Base-by-base conservation (phyloP, 2,329 filamentous ascomycete genomes). In the Malbranchea cinnamomea region DNA sequence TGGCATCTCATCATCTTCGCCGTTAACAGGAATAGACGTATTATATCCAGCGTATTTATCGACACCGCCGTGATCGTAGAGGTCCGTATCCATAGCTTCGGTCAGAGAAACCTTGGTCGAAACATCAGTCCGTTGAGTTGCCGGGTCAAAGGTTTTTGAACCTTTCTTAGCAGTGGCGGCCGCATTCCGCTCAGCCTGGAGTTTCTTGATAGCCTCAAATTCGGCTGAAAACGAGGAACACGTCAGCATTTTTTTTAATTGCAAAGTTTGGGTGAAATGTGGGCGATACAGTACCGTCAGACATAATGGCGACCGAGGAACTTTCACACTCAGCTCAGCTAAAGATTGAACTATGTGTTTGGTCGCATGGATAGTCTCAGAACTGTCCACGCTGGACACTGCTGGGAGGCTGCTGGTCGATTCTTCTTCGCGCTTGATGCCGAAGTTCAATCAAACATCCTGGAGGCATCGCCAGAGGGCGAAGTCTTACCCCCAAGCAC, bases 181-280 rank as follows among this genome's bases (percentile, higher is more conserved):
- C 54, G 78, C 78, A 59, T 92, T 92, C 55, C 85, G 82, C 78
- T 92, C 84, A 58, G 79, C 77, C 67, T 93, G 84, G 53, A 87
- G 77, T 66, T 76, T 78, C 60, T 76, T 76, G 58, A 92, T 79
- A 49, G 76, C 70, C 52, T 89, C 81, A 60, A 92, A 89, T 59
- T 91, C 83, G 58, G 79, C 77, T 67, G 36, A 5, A 38, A 24
- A 16, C 36, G 4, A 27, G 6, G 11, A 5, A 13, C 13, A 9
- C 19, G 13, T 31, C 22, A 31, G 28, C 9, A 3, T 4, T 11
- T 14, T 12, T 23, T 13, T 14, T 19, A n/a, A 22, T 23, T 13
- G 18, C 23, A 10, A 7, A 15, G 5, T 17, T 15, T 30, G 19
- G 18, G 14, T 12, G 13, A 6, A 10, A 9, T 15, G 23, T 3